These are phyloP conservation scores for Luffa aegyptiaca DNA, from an alignment of 306 rosid genomes.

Conservation along the genomic window DNA sequence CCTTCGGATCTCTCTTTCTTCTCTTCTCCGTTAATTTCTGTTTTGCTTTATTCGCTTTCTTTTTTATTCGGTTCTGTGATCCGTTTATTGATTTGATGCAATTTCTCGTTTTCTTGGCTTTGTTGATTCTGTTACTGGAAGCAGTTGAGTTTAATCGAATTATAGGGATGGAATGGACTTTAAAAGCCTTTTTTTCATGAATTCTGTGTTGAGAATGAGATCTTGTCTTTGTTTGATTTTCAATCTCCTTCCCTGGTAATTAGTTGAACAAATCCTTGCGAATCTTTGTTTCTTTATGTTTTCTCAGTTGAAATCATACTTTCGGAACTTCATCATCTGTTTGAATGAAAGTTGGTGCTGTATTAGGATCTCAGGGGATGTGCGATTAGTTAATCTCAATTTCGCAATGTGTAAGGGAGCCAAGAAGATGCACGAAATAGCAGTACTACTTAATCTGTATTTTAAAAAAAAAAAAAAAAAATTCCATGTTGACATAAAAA, in stretches of 20 bases:
- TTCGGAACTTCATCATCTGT: not conserved
- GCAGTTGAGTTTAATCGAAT: not conserved
- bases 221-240: not conserved
- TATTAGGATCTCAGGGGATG: not conserved
- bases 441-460: not conserved
- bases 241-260: not conserved
- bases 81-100: not conserved
- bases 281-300: not conserved
- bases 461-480: not conserved
- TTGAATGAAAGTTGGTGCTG: not conserved
- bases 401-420: not conserved
- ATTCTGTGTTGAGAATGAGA: not conserved
- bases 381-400: not conserved
- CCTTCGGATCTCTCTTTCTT: constrained; percentile 13
- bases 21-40: not conserved
- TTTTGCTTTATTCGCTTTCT: not conserved
- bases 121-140: not conserved
- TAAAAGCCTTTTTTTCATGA: not conserved
- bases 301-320: not conserved
- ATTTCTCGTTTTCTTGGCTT: not conserved
- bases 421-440: not conserved
- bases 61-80: not conserved
- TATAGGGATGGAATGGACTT: not conserved
- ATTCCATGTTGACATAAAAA: not conserved
- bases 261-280: not conserved